These are phyloP conservation scores for Aspergillus fumigatiaffinis DNA, from an alignment of 2,329 filamentous ascomycete genomes.

Conservation along the genomic window DNA sequence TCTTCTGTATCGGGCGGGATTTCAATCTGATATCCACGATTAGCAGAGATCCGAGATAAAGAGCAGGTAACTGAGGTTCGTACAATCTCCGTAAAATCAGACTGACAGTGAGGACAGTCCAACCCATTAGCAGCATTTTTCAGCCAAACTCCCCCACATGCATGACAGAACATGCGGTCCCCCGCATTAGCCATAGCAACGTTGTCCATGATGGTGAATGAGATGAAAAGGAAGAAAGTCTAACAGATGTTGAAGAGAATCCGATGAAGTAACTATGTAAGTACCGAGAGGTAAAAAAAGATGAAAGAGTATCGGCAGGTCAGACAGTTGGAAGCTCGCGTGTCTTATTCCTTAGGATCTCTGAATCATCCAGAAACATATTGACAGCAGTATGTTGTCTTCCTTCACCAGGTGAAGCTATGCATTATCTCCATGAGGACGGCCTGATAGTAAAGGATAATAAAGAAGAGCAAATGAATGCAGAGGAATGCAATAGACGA, in stretches of 20 bases:
- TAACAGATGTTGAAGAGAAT: background rate
- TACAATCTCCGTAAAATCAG: constrained; percentile 84
- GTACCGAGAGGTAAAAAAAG: background rate
- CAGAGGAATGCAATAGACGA: background rate
- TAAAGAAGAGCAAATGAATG: background rate
- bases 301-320: background rate
- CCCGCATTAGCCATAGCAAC: constrained; percentile 31
- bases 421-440: background rate
- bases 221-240: background rate
- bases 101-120: constrained; percentile 70
- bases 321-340: background rate
- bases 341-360: background rate
- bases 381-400: background rate
- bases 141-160: constrained; percentile 78
- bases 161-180: constrained; percentile 83
- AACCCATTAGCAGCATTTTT: constrained; percentile 61
- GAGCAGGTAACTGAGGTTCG: constrained; percentile 31
- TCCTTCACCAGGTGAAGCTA: background rate
- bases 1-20: constrained; percentile 26
- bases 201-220: background rate
- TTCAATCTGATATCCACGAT: constrained; percentile 25
- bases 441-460: background rate
- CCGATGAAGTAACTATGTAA: constrained; percentile 2
- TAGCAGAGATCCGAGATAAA: constrained; percentile 2
- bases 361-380: background rate